These are phyloP conservation scores for Exophiala oligosperma DNA, from an alignment of 2,329 filamentous ascomycete genomes.

Conservation along the genomic window DNA sequence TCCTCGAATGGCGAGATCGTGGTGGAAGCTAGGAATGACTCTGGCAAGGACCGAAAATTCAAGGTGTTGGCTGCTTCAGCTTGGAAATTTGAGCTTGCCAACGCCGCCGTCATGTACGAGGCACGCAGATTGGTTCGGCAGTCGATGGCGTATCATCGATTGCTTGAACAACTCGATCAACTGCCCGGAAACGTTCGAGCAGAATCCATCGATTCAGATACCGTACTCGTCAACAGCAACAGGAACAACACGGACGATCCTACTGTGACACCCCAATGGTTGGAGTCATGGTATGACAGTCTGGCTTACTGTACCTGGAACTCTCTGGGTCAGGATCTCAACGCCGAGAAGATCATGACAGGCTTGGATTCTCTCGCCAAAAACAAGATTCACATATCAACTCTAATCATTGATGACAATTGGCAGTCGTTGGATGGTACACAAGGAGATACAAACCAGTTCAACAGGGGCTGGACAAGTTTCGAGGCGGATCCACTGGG, in stretches of 20 bases:
- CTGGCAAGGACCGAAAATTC: constrained; percentile 53
- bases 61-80: constrained; percentile 71
- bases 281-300: constrained; percentile 88
- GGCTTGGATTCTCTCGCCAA: constrained; percentile 71
- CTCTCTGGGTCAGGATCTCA: constrained; percentile 78
- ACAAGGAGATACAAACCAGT: constrained; percentile 51
- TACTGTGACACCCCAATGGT: constrained; percentile 55
- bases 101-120: constrained; percentile 82
- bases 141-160: constrained; percentile 31
- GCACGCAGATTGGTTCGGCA: constrained; percentile 65
- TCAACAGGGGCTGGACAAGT: constrained; percentile 64
- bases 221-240: constrained; percentile 30
- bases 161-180: constrained; percentile 23
- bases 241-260: constrained; percentile 46
- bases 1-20: constrained; percentile 65
- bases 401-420: constrained; percentile 93
- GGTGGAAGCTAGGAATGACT: constrained; percentile 72
- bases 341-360: constrained; percentile 73
- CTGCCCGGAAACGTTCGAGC: constrained; percentile 21
- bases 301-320: constrained; percentile 98
- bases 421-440: constrained; percentile 76
- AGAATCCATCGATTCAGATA: constrained; percentile 30
- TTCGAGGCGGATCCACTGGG: constrained; percentile 81
- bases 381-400: constrained; percentile 74
- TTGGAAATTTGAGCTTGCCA: constrained; percentile 70